Base-by-base conservation (phyloP, 805 yeast genomes). In the Brettanomyces anomalus region DNA sequence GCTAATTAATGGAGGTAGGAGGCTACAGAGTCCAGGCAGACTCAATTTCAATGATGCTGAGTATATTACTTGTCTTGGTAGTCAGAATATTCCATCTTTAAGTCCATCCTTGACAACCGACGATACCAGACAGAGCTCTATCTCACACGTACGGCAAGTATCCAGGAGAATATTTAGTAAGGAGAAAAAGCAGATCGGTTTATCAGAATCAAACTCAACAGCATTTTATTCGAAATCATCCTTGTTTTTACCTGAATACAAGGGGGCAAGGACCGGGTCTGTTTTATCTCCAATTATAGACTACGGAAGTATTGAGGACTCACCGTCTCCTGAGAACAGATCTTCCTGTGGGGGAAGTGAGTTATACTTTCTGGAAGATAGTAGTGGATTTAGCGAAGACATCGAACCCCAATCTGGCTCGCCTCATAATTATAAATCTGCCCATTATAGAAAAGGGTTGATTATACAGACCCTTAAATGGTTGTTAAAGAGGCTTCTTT, bases 341-440 rank as follows among this genome's bases (percentile, higher is more conserved):
- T 24, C 28, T 3, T 24, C 6, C 10, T 24, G 10, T 24, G 28
- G 10, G 28, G 10, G 28, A 24, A 11, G 10, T 24, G 28, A 11
- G 6, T 11, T 11, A 7, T 24, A 11, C 28, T 24, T 24, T 24
- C 28, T 24, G 28, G 28, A 24, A 11, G 37, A 43, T 21, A 18
- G 21, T 14, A 36, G 28, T 36, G 32, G 31, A 3, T 15, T 34
- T 18, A n/a, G 21, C 5, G 43, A 41, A 21, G 43, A 43, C n/a
- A 4, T 17, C 10, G 40, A 30, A 13, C 28, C 31, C 5, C 24
- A 30, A 13, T 31, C 26, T 11, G 15, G 49, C 31, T 60, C 66
- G 2, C 65, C 66, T 0, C 66, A 62, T 46, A 56, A 62, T 44
- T 60, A 58, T 46, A 57, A 55, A 35, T 53, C 62, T 16, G 44